Conservation (phyloP, 129 eudicot species). For the Flaveria ramosissima region DNA sequence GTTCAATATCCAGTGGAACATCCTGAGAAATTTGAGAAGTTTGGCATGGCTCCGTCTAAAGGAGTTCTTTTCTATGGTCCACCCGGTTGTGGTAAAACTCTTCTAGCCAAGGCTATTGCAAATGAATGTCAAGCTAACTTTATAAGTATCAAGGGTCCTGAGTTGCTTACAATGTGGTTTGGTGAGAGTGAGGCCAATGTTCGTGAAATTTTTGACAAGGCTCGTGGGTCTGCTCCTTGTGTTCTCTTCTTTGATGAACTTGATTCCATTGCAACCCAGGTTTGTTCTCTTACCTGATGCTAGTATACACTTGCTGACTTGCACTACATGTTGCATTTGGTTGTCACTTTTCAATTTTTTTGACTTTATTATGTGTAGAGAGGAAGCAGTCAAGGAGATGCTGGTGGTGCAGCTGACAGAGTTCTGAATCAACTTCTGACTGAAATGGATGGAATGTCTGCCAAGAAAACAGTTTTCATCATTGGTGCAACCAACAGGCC, state of each 20-base stretch:
- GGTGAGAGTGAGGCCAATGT: constrained; percentile 81
- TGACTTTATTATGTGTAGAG: constrained; percentile 36
- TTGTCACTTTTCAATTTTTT: background rate
- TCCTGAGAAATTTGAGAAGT: constrained; percentile 89
- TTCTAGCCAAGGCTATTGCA: constrained; percentile 95
- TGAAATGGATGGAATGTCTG: constrained; percentile 97
- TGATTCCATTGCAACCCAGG: constrained; percentile 78
- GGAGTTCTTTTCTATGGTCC: constrained; percentile 97
- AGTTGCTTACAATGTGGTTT: constrained; percentile 68
- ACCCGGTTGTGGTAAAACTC: constrained; percentile 97
- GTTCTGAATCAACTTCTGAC: constrained; percentile 89
- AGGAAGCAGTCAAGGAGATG: constrained; percentile 80
- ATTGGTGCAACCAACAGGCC: constrained; percentile 93
- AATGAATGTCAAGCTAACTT: constrained; percentile 94
- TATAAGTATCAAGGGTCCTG: constrained; percentile 65
- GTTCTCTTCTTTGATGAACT: constrained; percentile 75
- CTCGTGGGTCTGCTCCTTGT: constrained; percentile 72
- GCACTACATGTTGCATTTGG: background rate
- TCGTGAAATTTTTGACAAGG: constrained; percentile 63
- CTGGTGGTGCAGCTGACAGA: constrained; percentile 98
- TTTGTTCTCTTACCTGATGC: constrained; percentile 15
- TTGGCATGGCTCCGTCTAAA: constrained; percentile 73
- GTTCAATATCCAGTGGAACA: constrained; percentile 98
- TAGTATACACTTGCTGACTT: no score
- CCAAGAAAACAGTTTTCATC: constrained; percentile 88